Evolutionary conservation across 2,329 filamentous ascomycete species (phyloP).

Genomic region (Diaporthe capsici): DNA sequence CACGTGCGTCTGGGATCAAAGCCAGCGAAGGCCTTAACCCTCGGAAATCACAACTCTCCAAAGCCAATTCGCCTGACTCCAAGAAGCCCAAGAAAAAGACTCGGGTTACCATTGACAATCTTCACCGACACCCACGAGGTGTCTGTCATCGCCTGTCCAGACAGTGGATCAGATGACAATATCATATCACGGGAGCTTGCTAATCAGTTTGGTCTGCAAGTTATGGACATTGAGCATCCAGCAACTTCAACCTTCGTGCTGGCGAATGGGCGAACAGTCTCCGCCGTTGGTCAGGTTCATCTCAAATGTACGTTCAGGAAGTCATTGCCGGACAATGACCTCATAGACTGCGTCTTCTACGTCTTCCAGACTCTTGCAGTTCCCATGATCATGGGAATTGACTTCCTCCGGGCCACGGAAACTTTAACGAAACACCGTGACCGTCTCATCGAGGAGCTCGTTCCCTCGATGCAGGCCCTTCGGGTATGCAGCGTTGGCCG

Average conservation of each 20-base stretch:
- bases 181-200: neutral
- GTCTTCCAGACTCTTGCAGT: neutral
- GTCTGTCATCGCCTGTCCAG: neutral
- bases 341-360: neutral
- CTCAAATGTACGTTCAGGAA: neutral
- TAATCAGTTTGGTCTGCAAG: neutral
- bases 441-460: neutral
- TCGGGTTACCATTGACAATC: neutral
- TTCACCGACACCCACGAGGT: no score
- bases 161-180: neutral
- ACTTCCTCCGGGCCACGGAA: neutral
- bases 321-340: rapidly evolving
- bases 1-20: no score
- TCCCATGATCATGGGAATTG: neutral
- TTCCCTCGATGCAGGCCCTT: neutral
- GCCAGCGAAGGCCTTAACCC: no score
- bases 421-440: neutral
- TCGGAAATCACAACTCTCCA: neutral
- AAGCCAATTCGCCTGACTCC: neutral
- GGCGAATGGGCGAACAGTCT: neutral
- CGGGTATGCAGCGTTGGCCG: neutral
- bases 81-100: neutral
- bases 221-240: neutral
- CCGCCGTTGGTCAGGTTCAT: neutral
- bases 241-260: neutral